Conservation (phyloP, 192 early-diverging fungal genomes). For the Coemansia sp. region DNA sequence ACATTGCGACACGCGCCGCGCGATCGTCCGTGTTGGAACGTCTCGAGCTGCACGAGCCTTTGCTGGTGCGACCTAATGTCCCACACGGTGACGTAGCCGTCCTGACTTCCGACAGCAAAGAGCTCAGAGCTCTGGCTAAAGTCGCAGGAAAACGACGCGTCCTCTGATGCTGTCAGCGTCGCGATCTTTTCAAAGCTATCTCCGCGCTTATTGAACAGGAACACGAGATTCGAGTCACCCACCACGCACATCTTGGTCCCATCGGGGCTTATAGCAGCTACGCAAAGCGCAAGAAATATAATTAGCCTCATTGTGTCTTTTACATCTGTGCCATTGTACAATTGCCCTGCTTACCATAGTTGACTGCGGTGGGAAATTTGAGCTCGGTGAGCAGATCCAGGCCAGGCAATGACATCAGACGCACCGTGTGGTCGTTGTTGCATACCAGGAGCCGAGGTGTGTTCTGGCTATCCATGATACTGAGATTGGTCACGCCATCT, state of each 20-base stretch:
- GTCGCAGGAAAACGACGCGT: conserved; percentile 91
- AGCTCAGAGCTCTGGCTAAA: conserved; percentile 92
- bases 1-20: conserved; percentile 76
- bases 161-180: conserved; percentile 71
- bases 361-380: conserved; percentile 85
- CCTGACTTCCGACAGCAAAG: conserved; percentile 95
- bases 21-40: conserved; percentile 68
- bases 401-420: conserved; percentile 79
- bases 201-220: conserved; percentile 75
- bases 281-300: not conserved
- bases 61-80: conserved; percentile 73
- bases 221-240: conserved; percentile 84
- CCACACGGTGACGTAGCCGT: conserved; percentile 91
- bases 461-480: conserved; percentile 32
- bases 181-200: conserved; percentile 67
- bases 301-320: not conserved
- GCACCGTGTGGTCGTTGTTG: conserved; percentile 94
- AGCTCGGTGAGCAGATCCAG: conserved; percentile 73
- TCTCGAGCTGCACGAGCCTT: conserved; percentile 65
- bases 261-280: conserved; percentile 85
- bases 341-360: conserved; percentile 60
- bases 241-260: conserved; percentile 89
- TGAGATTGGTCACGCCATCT: conserved; percentile 86
- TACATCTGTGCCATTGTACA: not conserved
- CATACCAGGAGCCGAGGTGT: conserved; percentile 78